phyloP scores from a whole-genome alignment of 768 basidiomycete species.

The Tylopilus sp. region DNA sequence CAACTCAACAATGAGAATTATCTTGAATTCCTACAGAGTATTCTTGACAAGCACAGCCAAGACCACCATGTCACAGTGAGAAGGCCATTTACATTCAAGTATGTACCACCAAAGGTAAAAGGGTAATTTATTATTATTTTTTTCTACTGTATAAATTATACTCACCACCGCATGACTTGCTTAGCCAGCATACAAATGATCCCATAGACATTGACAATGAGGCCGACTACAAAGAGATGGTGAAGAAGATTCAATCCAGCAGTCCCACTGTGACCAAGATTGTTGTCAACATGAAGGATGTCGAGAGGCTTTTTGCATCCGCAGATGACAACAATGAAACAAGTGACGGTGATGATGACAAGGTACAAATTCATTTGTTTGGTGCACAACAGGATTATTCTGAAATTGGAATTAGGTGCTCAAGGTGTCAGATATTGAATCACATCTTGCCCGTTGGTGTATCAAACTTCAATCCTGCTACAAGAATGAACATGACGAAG shows the following conservation, averaged over 20 bases:
- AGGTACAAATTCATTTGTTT: neutral
- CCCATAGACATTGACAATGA: neutral
- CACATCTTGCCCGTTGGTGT: neutral
- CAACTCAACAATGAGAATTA: neutral
- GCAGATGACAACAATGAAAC: too few species aligned
- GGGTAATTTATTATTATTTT: too few species aligned
- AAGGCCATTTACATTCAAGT: too few species aligned
- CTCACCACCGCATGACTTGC: neutral
- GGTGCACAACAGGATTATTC: neutral
- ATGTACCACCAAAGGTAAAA: too few species aligned
- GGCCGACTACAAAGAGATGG: neutral
- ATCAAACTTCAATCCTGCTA: neutral
- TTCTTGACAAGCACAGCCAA: neutral
- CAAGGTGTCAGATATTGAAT: neutral
- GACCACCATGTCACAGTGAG: too few species aligned
- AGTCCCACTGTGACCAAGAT: neutral
- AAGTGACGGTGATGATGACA: neutral
- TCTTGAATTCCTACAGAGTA: neutral
- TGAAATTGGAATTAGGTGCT: too few species aligned
- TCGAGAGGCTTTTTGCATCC: neutral
- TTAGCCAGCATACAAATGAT: neutral
- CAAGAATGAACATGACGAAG: neutral
- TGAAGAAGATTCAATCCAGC: neutral
- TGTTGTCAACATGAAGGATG: neutral
- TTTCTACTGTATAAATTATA: neutral